These are phyloP conservation scores for Agaricales sp. DNA, from an alignment of 1,284 basidiomycete species.

Conservation along the genomic window DNA sequence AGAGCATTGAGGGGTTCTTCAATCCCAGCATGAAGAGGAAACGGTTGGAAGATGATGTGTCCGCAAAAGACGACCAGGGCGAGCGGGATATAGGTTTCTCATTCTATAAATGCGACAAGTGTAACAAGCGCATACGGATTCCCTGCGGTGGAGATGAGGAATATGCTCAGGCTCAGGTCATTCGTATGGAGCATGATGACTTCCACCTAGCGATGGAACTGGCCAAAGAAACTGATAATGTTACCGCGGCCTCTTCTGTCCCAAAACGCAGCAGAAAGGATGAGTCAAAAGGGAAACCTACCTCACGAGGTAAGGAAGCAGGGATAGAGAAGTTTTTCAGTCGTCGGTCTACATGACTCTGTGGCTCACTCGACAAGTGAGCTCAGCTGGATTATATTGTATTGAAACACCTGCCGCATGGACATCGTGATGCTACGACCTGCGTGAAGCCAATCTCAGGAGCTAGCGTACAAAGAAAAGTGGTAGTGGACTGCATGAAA, in stretches of 20 bases:
- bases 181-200: slow-evolving; percentile 73
- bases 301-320: neutral
- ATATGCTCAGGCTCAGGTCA: slow-evolving; percentile 28
- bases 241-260: neutral
- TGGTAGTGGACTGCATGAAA: too few species aligned
- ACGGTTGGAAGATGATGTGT: slow-evolving; percentile 20
- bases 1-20: slow-evolving; percentile 83
- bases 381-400: too few species aligned
- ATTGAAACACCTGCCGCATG: too few species aligned
- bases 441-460: too few species aligned
- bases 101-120: slow-evolving; percentile 45
- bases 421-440: too few species aligned
- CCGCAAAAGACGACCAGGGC: slow-evolving; percentile 8
- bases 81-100: slow-evolving; percentile 5
- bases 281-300: neutral
- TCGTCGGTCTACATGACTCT: neutral
- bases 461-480: neutral
- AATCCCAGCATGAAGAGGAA: slow-evolving; percentile 22
- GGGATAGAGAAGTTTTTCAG: slow-evolving; percentile 1
- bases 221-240: slow-evolving; percentile 25
- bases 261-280: neutral
- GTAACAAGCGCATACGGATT: slow-evolving; percentile 33
- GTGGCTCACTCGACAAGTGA: too few species aligned
- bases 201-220: slow-evolving; percentile 80
- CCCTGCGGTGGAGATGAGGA: slow-evolving; percentile 20